Conservation (phyloP, 2,329 filamentous ascomycete genomes). For the Truncatella angustata region DNA sequence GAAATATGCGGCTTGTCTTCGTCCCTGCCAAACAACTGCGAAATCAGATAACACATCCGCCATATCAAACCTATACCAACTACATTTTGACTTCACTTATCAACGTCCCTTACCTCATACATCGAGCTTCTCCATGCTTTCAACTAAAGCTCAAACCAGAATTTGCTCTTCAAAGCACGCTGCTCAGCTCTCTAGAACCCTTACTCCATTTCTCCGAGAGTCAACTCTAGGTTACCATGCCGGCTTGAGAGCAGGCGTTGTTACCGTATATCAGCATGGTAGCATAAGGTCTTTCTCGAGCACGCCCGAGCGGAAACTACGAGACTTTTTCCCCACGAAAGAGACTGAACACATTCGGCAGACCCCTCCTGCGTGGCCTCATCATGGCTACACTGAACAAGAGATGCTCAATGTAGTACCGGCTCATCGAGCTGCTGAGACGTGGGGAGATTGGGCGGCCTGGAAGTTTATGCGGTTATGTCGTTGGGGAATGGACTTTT, state of each 20-base stretch:
- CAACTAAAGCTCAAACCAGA: constrained; percentile 25
- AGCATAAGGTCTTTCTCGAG: constrained; percentile 46
- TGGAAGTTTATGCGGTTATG: constrained; percentile 73
- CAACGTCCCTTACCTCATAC: not conserved
- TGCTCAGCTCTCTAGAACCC: constrained; percentile 23
- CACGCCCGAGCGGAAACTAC: constrained; percentile 42
- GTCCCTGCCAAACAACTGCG: too few species aligned
- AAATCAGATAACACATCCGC: too few species aligned
- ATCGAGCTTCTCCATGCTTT: constrained; percentile 25
- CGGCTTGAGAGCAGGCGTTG: constrained; percentile 26
- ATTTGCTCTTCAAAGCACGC: constrained; percentile 30
- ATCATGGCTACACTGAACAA: constrained; percentile 71
- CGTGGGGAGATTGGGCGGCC: constrained; percentile 74
- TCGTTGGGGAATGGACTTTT: constrained; percentile 77
- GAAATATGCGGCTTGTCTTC: too few species aligned
- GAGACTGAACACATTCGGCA: constrained; percentile 60
- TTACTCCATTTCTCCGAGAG: constrained; percentile 21
- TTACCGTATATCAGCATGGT: constrained; percentile 21
- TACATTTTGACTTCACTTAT: too few species aligned
- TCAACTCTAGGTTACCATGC: constrained; percentile 20
- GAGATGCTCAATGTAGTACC: constrained; percentile 75
- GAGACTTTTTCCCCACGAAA: constrained; percentile 62
- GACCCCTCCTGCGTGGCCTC: constrained; percentile 66
- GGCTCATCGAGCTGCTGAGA: constrained; percentile 73
- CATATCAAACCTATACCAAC: not conserved